Base-by-base conservation (phyloP, 345 rosid genomes). In the Acer negundo region DNA sequence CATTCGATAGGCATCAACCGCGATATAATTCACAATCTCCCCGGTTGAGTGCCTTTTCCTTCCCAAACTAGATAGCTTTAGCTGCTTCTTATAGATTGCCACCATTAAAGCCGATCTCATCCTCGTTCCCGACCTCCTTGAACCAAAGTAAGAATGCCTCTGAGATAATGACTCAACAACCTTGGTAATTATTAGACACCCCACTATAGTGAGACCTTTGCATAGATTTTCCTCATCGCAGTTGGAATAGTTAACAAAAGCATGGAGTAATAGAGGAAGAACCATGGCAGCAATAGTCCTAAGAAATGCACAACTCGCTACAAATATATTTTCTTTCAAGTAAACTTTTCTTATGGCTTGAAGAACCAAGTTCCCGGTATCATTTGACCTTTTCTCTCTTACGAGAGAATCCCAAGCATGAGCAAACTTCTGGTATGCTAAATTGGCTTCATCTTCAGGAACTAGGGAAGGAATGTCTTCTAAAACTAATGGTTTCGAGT, bases 1-100 rank as follows among this genome's bases (percentile, higher is more conserved):
- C 93, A 94, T 94, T 47, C 92, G 79, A 67, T 92, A 90, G 0
- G 94, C 94, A 83, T 94, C 98, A 73, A 94, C 92, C 0, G 93
- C 88, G 7, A 94, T 89, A 38, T 87, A 92, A 67, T 92, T 94
- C 78, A 88, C 91, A 69, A 92, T 88, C 84, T 94, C 95, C 0
- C 97, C 97, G 0, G 92, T 77, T 20, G 97, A 89, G 80, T 88
- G 97, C 23, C 87, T 86, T 78, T 71, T 86, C 79, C 97, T 85
- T 71, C 91, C 95, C 2, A 79, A 42, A 80, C 88, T 89, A 0
- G 97, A 94, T 47, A 92, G 85, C 84, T 84, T 89, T 8, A 90
- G 83, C 86, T 86, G 95, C 85, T 92, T 89, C 58, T 76, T 81
- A 23, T 88, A 90, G 10, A 89, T 77, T 68, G 93, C 94, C 23